These are phyloP conservation scores for Calocybe indica DNA, from an alignment of 768 basidiomycete genomes.

Conservation along the genomic window DNA sequence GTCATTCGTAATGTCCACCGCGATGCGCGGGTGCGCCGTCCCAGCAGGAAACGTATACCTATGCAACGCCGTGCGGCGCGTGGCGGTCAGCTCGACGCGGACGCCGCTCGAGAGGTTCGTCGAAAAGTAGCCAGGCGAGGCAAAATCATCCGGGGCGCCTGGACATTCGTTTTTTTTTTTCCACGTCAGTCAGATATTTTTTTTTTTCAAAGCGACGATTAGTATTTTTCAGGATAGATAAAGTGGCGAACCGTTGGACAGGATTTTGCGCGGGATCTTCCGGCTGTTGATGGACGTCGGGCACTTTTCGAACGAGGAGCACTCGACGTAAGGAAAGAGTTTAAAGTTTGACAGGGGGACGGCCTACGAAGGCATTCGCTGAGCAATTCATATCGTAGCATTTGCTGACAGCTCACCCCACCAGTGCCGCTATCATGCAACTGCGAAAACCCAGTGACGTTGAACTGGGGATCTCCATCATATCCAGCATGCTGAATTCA, in stretches of 20 bases:
- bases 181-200: neutral
- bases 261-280: conserved; percentile 41
- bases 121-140: conserved; percentile 63
- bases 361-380: conserved; percentile 21
- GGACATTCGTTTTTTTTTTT: too few relatives aligned
- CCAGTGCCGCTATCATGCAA: conserved; percentile 61
- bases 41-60: conserved; percentile 49
- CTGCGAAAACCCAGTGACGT: conserved; percentile 56
- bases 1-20: conserved; percentile 60
- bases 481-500: conserved; percentile 40
- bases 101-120: conserved; percentile 53
- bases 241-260: conserved; percentile 37
- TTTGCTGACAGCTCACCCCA: conserved; percentile 31
- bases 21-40: conserved; percentile 43
- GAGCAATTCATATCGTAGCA: neutral
- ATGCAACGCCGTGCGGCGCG: conserved; percentile 53
- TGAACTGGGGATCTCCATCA: conserved; percentile 33
- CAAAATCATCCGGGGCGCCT: conserved; percentile 56
- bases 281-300: conserved; percentile 39
- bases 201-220: neutral
- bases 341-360: conserved; percentile 60
- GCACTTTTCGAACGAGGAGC: conserved; percentile 48
- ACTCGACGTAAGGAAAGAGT: conserved; percentile 46
- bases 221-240: neutral
- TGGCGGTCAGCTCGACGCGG: conserved; percentile 54